Conservation (phyloP, 2,329 filamentous ascomycete genomes). For the Fonsecaea pedrosoi region DNA sequence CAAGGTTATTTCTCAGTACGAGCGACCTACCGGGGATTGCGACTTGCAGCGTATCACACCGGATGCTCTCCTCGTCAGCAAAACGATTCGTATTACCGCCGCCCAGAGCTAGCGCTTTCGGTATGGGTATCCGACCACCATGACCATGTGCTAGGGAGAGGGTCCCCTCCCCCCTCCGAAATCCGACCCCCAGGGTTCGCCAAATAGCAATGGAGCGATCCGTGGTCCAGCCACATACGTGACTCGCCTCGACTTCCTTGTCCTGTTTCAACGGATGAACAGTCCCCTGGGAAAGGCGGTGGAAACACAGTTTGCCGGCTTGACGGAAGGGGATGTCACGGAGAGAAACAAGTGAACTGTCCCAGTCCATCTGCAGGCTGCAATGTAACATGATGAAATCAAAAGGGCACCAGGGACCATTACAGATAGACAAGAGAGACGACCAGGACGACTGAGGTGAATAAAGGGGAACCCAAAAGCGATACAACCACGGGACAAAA, state of each 20-base stretch:
- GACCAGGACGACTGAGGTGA: neutral
- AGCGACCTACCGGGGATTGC: neutral
- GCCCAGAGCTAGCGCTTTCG: constrained; percentile 28
- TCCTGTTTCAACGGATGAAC: neutral
- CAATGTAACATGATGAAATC: constrained; percentile 13
- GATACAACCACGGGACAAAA: constrained; percentile 13
- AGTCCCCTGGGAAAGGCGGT: constrained; percentile 4
- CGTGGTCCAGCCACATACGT: constrained; percentile 19
- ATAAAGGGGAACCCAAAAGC: neutral
- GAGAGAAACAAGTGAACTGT: neutral
- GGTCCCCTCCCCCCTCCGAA: constrained; percentile 1
- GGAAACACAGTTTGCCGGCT: constrained; percentile 1
- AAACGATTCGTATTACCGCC: constrained; percentile 7
- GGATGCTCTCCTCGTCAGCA: constrained; percentile 12
- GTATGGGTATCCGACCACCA: constrained; percentile 22
- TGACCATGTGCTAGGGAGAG: constrained; percentile 11
- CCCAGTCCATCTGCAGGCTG: constrained; percentile 6
- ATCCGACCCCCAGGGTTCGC: constrained; percentile 16
- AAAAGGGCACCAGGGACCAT: constrained; percentile 1
- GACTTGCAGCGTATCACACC: constrained; percentile 9
- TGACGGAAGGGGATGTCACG: constrained; percentile 4
- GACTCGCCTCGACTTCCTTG: constrained; percentile 1
- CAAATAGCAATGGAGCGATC: constrained; percentile 14
- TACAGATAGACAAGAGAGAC: constrained; percentile 8
- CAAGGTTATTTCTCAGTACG: constrained; percentile 16